A percentile compares a stretch with the other conserved stretches of the same genome.
Conservation (phyloP, 2,329 filamentous ascomycete genomes). For the Fusarium chlamydosporum region DNA sequence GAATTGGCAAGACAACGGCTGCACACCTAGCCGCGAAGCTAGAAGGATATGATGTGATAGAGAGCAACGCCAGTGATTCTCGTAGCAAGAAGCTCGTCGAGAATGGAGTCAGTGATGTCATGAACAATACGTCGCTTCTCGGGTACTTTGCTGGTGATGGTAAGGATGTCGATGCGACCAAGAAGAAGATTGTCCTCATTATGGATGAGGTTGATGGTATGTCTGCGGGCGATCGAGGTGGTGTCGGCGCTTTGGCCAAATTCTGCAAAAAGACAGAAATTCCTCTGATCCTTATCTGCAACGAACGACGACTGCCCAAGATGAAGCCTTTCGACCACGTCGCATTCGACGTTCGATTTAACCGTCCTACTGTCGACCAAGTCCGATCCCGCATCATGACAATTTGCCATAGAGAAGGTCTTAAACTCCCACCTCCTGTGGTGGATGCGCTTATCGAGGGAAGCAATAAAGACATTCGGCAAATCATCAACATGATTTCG, state of each 20-base stretch:
- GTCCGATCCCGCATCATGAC: slow-evolving; percentile 94
- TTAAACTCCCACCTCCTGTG: slow-evolving; percentile 86
- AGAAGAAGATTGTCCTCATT: slow-evolving; percentile 95
- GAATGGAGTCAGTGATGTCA: slow-evolving; percentile 85
- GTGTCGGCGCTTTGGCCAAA: slow-evolving; percentile 92
- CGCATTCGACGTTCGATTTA: slow-evolving; percentile 87
- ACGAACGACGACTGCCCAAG: slow-evolving; percentile 91
- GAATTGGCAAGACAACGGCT: slow-evolving; percentile 97
- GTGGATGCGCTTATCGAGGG: slow-evolving; percentile 96
- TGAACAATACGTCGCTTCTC: slow-evolving; percentile 92
- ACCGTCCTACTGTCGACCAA: slow-evolving; percentile 89
- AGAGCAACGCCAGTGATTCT: slow-evolving; percentile 95
- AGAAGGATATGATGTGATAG: slow-evolving; percentile 92
- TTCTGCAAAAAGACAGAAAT: slow-evolving; percentile 96
- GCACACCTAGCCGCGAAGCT: slow-evolving; percentile 94
- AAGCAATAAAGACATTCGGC: slow-evolving; percentile 93
- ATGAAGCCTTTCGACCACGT: slow-evolving; percentile 98
- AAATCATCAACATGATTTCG: slow-evolving; percentile 98
- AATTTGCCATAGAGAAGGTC: slow-evolving; percentile 90
- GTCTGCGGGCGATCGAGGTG: slow-evolving; percentile 96
- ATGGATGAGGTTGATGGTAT: slow-evolving; percentile 99
- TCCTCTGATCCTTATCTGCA: slow-evolving; percentile 97
- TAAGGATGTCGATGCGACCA: slow-evolving; percentile 81
- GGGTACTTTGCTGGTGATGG: slow-evolving; percentile 91
- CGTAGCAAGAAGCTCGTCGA: slow-evolving; percentile 97